Percentiles rank a stretch among this genome's conserved stretches.
These are phyloP conservation scores for Musa itinerans DNA, from an alignment of 176 grass and related monocot species.

Conservation along the genomic window DNA sequence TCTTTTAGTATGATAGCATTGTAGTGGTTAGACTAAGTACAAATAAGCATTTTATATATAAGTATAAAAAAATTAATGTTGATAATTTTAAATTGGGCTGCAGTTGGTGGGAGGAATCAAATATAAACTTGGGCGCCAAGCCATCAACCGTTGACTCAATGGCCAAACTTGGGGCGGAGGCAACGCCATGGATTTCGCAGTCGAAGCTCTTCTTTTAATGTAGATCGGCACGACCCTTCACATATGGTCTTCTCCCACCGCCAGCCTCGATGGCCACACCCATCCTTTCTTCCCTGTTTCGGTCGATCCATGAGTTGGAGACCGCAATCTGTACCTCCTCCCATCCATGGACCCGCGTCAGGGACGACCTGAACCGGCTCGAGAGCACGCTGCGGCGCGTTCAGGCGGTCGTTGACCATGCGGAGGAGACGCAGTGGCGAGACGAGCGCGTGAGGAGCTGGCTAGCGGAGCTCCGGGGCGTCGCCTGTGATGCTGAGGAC, in stretches of 20 bases:
- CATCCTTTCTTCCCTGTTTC: neutral
- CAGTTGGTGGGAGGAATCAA: no score
- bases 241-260: neutral
- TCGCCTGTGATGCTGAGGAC: slow-evolving; percentile 1
- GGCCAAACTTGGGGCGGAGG: no score
- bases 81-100: no score
- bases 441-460: neutral
- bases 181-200: no score
- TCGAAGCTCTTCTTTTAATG: no score
- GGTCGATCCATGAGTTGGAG: neutral
- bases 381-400: neutral
- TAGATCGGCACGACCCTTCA: no score
- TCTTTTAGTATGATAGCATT: no score
- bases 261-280: neutral
- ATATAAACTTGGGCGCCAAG: no score
- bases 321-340: neutral
- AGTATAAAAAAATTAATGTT: no score
- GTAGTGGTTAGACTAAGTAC: no score
- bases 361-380: neutral
- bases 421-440: slow-evolving; percentile 1
- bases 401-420: neutral
- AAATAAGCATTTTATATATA: no score
- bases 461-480: neutral
- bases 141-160: no score
- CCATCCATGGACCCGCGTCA: neutral